A percentile compares a stretch with the other conserved stretches of the same genome.
Conservation (phyloP, 129 eudicot species). For the Pseudognaphalium luteoalbum region DNA sequence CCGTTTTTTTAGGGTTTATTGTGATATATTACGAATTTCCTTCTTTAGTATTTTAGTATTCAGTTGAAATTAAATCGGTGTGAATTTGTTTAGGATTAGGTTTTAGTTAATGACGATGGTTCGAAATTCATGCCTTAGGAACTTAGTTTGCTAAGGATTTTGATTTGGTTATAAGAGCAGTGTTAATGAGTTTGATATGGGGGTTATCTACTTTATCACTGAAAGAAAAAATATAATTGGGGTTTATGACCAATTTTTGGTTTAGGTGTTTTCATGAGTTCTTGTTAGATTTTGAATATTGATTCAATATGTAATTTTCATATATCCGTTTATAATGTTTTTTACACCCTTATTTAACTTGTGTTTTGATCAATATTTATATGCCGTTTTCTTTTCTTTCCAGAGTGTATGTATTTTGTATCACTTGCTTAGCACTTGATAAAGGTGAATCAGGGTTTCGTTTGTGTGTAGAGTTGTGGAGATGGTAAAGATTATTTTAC, state of each 20-base stretch:
- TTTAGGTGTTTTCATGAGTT: no score
- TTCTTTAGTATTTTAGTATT: not conserved
- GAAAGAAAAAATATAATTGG: not conserved
- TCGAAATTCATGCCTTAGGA: not conserved
- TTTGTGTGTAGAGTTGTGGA: slow-evolving; percentile 16
- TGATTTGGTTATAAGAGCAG: not conserved
- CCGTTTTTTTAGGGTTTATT: slow-evolving; percentile 15
- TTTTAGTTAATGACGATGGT: not conserved
- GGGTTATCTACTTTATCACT: not conserved
- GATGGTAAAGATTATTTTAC: slow-evolving; percentile 34
- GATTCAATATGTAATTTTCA: not conserved
- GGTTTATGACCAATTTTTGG: no score
- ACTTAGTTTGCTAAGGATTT: not conserved
- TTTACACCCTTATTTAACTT: not conserved
- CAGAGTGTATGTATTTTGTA: not conserved
- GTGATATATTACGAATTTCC: not conserved
- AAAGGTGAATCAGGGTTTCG: not conserved
- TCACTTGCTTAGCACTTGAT: slow-evolving; percentile 5
- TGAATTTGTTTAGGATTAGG: not conserved
- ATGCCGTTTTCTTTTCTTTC: not conserved
- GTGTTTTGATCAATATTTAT: not conserved
- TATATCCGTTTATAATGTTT: not conserved
- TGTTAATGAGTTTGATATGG: not conserved
- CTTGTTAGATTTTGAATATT: not conserved
- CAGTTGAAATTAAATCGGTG: not conserved